phyloP scores from a whole-genome alignment of 1,139 yeast genomes.

The Yamadazyma oceani region DNA sequence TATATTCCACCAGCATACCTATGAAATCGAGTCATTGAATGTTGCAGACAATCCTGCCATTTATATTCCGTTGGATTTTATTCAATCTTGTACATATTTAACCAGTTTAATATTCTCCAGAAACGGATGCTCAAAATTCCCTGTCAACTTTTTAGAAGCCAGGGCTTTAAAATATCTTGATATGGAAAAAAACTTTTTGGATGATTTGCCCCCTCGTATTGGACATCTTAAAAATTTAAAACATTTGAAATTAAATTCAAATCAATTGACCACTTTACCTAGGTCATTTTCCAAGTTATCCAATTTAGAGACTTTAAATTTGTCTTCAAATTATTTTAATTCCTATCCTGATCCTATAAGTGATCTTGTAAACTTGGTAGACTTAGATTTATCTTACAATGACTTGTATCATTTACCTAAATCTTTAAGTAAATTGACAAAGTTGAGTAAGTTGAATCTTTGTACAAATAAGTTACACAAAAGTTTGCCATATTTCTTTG shows the following conservation, averaged over 20 bases:
- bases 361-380: constrained; percentile 56
- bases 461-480: constrained; percentile 72
- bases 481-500: constrained; percentile 54
- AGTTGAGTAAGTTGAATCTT: constrained; percentile 67
- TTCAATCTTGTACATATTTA: constrained; percentile 77
- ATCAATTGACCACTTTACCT: constrained; percentile 70
- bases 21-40: constrained; percentile 78
- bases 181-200: constrained; percentile 75
- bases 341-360: constrained; percentile 71
- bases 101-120: constrained; percentile 66
- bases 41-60: constrained; percentile 88
- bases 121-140: constrained; percentile 75
- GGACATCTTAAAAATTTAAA: constrained; percentile 55
- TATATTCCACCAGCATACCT: constrained; percentile 75
- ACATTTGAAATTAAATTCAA: constrained; percentile 64
- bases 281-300: constrained; percentile 55
- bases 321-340: constrained; percentile 78
- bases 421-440: constrained; percentile 57
- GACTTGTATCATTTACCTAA: constrained; percentile 60
- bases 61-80: constrained; percentile 78
- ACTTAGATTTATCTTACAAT: constrained; percentile 83
- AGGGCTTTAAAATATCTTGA: constrained; percentile 67
- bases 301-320: constrained; percentile 60
- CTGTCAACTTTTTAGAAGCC: constrained; percentile 70
- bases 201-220: constrained; percentile 58